Percentiles rank a stretch among this genome's conserved stretches.
These are phyloP conservation scores for Paraurostyla sp. DNA, from an alignment of 73 alveolate species.

Conservation along the genomic window DNA sequence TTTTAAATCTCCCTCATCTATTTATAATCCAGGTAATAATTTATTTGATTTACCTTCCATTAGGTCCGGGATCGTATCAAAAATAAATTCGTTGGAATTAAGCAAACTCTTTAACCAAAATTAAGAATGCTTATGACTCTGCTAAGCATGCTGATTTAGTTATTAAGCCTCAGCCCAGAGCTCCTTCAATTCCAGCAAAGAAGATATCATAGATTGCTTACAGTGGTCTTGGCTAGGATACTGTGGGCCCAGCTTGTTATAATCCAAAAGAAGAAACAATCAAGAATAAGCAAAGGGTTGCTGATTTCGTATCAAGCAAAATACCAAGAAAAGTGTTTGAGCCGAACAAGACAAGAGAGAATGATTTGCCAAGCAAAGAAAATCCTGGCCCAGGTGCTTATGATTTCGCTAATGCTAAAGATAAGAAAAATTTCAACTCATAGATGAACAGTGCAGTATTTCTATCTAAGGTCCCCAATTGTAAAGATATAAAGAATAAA, in stretches of 20 bases:
- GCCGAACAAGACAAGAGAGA: constrained; percentile 46
- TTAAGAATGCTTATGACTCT: constrained; percentile 23
- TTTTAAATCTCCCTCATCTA: constrained; percentile 47
- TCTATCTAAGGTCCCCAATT: constrained; percentile 73
- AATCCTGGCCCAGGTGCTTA: constrained; percentile 79
- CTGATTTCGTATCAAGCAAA: constrained; percentile 57
- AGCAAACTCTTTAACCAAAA: constrained; percentile 30
- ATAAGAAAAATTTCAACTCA: neutral
- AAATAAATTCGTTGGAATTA: constrained; percentile 52
- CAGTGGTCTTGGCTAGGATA: constrained; percentile 69
- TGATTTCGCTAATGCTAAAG: constrained; percentile 28
- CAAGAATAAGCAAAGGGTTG: constrained; percentile 21
- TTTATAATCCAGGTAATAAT: constrained; percentile 63
- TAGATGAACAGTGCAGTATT: constrained; percentile 36
- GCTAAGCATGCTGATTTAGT: constrained; percentile 60
- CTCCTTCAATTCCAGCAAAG: constrained; percentile 76
- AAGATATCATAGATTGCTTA: constrained; percentile 66
- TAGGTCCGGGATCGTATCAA: constrained; percentile 73
- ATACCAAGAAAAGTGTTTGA: constrained; percentile 60
- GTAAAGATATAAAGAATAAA: constrained; percentile 60
- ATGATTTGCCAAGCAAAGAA: constrained; percentile 42
- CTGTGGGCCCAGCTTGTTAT: constrained; percentile 79
- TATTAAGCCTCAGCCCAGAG: constrained; percentile 54
- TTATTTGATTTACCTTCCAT: neutral
- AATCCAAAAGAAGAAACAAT: constrained; percentile 51